phyloP scores from a whole-genome alignment of 78 protist genomes.

The Dictyostelium firmibasis region DNA sequence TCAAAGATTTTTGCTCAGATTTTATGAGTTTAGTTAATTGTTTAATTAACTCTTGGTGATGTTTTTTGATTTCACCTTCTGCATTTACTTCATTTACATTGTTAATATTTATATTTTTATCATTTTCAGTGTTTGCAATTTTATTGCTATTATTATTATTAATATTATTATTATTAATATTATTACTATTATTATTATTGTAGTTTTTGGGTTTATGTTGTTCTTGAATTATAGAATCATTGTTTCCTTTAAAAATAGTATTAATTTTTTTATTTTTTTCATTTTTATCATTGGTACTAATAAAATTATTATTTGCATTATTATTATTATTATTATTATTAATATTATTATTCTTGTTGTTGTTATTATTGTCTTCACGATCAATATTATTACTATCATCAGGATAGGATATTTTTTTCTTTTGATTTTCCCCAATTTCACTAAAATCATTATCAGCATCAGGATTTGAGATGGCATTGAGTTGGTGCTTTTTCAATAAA shows the following conservation, averaged over 20 bases:
- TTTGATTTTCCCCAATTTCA: not conserved
- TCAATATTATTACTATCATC: not conserved
- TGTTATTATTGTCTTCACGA: not conserved
- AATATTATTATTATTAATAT: not conserved
- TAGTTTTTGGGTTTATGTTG: no score
- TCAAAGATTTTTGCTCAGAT: not conserved
- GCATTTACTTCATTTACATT: not conserved
- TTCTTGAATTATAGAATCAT: not conserved
- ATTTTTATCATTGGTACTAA: no score
- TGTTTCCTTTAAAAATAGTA: not conserved
- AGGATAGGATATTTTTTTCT: not conserved
- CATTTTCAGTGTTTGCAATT: not conserved
- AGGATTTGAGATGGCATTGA: not conserved
- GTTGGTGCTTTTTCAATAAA: not conserved
- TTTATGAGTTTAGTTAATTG: not conserved
- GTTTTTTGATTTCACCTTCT: not conserved
- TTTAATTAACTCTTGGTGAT: not conserved
- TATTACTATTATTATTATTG: not conserved
- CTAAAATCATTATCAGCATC: not conserved
- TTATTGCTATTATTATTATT: not conserved
- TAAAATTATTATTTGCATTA: no score
- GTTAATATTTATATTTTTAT: not conserved
- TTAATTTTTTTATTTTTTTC: no score
- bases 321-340: not conserved
- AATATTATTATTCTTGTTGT: not conserved